These are phyloP conservation scores for Talaromyces albobiverticillius DNA, from an alignment of 2,329 filamentous ascomycete species.

Conservation along the genomic window DNA sequence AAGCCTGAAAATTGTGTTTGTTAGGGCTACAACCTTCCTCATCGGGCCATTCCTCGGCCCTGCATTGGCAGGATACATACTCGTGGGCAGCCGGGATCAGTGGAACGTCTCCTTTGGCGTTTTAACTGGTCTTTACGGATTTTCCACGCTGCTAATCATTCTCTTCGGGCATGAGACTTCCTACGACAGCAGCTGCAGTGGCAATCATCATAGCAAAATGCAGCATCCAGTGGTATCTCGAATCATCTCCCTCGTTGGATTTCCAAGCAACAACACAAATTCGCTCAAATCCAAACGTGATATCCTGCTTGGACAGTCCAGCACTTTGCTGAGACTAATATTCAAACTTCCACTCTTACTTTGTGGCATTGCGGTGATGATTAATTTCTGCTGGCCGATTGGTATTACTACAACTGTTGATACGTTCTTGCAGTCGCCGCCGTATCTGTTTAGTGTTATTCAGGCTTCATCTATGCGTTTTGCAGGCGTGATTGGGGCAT, in stretches of 20 bases:
- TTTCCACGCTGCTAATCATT: conserved; percentile 33
- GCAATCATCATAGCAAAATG: background rate
- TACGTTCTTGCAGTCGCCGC: conserved; percentile 30
- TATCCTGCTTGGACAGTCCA: conserved; percentile 25
- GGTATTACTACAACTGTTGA: conserved; percentile 37
- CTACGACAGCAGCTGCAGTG: conserved; percentile 19
- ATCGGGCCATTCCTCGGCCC: conserved; percentile 38
- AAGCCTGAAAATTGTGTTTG: too few species aligned
- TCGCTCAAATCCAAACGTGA: conserved; percentile 26
- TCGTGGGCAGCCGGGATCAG: conserved; percentile 23
- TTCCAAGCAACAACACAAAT: conserved; percentile 30
- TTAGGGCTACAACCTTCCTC: conserved; percentile 35
- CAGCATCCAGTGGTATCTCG: conserved; percentile 16
- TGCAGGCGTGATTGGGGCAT: conserved; percentile 33
- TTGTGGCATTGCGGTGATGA: conserved; percentile 29
- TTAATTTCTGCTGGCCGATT: conserved; percentile 39
- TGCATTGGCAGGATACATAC: conserved; percentile 36
- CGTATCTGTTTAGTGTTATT: conserved; percentile 34
- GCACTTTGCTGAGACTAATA: conserved; percentile 24
- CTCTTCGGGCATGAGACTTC: conserved; percentile 35
- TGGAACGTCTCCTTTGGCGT: conserved; percentile 35
- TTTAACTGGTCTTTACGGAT: conserved; percentile 33
- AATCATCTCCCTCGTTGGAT: conserved; percentile 26
- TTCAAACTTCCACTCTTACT: conserved; percentile 31
- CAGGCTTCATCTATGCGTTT: conserved; percentile 37